phyloP scores from a whole-genome alignment of 805 yeast genomes.

The Hyphopichia homilentoma region DNA sequence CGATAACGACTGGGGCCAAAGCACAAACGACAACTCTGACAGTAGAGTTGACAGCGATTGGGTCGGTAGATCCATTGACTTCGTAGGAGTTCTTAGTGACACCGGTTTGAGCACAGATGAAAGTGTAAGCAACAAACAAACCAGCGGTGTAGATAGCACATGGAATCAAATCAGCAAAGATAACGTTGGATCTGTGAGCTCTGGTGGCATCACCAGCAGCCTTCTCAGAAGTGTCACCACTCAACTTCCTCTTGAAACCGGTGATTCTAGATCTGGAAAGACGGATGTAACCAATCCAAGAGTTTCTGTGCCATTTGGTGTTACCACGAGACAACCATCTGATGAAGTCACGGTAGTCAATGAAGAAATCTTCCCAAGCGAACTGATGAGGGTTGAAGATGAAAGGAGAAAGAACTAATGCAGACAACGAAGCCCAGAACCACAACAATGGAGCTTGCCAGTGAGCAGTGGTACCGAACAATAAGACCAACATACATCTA shows the following conservation, averaged over 20 bases:
- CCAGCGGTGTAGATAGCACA: conserved; percentile 69
- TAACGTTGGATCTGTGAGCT: conserved; percentile 72
- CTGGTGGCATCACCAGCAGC: conserved; percentile 67
- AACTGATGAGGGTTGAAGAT: conserved; percentile 97
- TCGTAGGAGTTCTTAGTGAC: conserved; percentile 44
- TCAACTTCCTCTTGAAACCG: conserved; percentile 77
- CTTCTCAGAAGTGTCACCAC: conserved; percentile 65
- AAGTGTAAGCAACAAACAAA: conserved; percentile 74
- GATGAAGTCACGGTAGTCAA: conserved; percentile 92
- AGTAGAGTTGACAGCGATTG: conserved; percentile 59
- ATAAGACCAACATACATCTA: conserved; percentile 65
- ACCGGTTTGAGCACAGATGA: conserved; percentile 84
- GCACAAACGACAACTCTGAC: conserved; percentile 76
- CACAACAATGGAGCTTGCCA: conserved; percentile 94
- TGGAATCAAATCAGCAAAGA: conserved; percentile 75
- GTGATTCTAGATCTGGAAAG: conserved; percentile 83
- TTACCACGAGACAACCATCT: conserved; percentile 91
- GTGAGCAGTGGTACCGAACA: conserved; percentile 69
- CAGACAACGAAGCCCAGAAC: conserved; percentile 94
- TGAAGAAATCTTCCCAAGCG: conserved; percentile 91
- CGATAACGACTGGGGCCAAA: conserved; percentile 85
- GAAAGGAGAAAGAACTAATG: conserved; percentile 89
- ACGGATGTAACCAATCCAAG: conserved; percentile 84
- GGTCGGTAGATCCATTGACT: conserved; percentile 23
- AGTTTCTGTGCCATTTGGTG: conserved; percentile 82